A percentile compares a stretch with the other conserved stretches of the same genome.
Evolutionary conservation across 176 grass and related monocot species (phyloP).

Genomic region (Oryza nivara): DNA sequence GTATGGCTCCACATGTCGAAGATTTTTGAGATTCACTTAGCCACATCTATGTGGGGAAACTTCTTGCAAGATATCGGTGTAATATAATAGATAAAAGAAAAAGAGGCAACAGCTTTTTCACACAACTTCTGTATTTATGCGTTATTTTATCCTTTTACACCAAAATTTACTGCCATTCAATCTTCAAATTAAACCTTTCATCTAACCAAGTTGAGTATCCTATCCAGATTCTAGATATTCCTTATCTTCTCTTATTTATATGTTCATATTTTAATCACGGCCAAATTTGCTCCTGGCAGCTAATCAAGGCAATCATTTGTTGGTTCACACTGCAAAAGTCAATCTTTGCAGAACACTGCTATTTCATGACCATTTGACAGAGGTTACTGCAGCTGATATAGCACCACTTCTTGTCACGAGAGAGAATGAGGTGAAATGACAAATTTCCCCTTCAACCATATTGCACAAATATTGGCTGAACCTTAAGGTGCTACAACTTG

Average conservation of each 20-base stretch:
- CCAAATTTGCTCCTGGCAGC: neutral
- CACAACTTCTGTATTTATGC: slow-evolving; percentile 1
- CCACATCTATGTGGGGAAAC: neutral
- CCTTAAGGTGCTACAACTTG: neutral
- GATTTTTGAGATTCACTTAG: neutral
- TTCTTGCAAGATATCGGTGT: slow-evolving; percentile 8
- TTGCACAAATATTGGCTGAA: neutral
- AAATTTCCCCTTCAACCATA: neutral
- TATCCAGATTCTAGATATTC: slow-evolving; percentile 25
- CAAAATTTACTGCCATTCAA: neutral
- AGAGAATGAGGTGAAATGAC: neutral
- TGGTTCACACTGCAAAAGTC: neutral
- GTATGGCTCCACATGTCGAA: neutral
- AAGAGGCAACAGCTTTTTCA: slow-evolving; percentile 1
- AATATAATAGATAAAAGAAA: slow-evolving; percentile 23
- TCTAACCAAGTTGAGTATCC: slow-evolving; percentile 19
- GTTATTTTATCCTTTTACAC: slow-evolving; percentile 13
- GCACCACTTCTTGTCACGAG: neutral
- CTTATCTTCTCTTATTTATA: neutral
- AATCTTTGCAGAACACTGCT: neutral
- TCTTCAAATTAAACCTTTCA: neutral
- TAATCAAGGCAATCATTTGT: neutral
- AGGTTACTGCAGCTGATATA: neutral
- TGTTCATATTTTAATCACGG: neutral
- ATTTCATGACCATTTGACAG: neutral